These are phyloP conservation scores for Gossypium ekmanianum DNA, from an alignment of 345 rosid species.

Conservation along the genomic window DNA sequence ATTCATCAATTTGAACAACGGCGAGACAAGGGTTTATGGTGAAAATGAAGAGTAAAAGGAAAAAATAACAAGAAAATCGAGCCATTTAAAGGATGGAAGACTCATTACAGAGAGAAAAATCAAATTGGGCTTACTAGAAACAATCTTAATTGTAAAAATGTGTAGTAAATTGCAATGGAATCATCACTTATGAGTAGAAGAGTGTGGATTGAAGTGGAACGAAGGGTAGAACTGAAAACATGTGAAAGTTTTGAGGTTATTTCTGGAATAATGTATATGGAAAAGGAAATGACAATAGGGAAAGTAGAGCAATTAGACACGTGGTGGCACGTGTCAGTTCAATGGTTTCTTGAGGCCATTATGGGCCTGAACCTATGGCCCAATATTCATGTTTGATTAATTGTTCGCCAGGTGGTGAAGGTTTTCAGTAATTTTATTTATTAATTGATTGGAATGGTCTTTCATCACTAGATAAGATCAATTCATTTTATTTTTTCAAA, in stretches of 20 bases:
- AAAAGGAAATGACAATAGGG: not conserved
- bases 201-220: not conserved
- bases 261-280: not conserved
- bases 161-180: not conserved
- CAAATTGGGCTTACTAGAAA: not conserved
- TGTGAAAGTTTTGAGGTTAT: not conserved
- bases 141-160: not conserved
- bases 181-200: not conserved
- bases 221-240: not conserved
- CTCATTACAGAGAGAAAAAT: not conserved
- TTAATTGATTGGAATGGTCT: no score
- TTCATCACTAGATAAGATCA: no score
- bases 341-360: not conserved
- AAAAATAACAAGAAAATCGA: not conserved
- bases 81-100: not conserved
- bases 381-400: not conserved
- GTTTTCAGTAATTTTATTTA: no score
- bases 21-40: constrained; percentile 15
- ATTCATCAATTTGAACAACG: constrained; percentile 28
- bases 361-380: not conserved
- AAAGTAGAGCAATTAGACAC: not conserved
- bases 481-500: no score
- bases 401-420: no score
- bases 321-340: not conserved
- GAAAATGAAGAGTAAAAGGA: not conserved